Evolutionary conservation across 148 eudicot species (phyloP).

Genomic region (Spergularia bocconei): DNA sequence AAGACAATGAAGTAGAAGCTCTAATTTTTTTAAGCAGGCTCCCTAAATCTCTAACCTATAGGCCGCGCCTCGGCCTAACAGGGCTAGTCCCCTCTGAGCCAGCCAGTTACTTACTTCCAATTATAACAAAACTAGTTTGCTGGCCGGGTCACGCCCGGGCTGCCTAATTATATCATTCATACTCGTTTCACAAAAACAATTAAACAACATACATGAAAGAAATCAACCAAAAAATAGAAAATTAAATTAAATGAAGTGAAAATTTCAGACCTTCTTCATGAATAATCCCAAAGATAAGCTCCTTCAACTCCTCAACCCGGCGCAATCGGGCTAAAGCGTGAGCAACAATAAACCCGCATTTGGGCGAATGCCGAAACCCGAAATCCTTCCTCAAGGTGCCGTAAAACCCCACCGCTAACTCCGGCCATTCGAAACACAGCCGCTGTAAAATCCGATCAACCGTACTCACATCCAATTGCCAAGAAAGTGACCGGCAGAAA

Average conservation of each 20-base stretch:
- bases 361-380: conserved; percentile 47
- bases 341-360: conserved; percentile 44
- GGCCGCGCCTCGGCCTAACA: no score
- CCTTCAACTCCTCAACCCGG: conserved; percentile 35
- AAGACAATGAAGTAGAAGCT: neutral
- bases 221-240: neutral
- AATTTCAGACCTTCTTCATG: conserved; percentile 35
- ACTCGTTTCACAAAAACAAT: neutral
- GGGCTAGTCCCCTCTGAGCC: no score
- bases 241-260: neutral
- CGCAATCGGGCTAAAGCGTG: conserved; percentile 50
- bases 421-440: conserved; percentile 27
- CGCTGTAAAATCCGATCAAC: conserved; percentile 39
- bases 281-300: conserved; percentile 32
- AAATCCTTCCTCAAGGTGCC: conserved; percentile 38
- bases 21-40: no score
- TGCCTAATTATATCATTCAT: no score
- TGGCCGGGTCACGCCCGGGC: no score
- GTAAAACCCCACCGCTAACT: conserved; percentile 43
- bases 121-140: no score
- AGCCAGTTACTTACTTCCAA: no score
- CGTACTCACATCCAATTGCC: conserved; percentile 23
- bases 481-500: conserved; percentile 21
- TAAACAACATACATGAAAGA: neutral
- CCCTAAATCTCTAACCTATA: no score